These are phyloP conservation scores for Biscogniauxia marginata DNA, from an alignment of 2,329 filamentous ascomycete genomes.

Conservation along the genomic window DNA sequence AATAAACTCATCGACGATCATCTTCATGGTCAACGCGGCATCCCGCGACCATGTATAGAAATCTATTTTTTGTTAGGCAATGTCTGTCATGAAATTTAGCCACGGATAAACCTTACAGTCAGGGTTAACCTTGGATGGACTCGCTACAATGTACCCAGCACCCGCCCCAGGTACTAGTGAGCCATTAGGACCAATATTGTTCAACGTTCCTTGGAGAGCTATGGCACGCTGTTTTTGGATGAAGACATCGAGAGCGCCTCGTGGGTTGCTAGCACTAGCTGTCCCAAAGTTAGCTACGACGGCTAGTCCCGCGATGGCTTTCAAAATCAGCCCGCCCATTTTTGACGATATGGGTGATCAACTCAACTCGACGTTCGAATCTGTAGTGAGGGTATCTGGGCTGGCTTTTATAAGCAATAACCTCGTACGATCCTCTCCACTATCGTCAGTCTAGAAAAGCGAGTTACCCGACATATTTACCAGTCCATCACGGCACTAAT, in stretches of 20 bases:
- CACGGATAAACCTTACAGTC: constrained; percentile 43
- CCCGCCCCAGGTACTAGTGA: constrained; percentile 45
- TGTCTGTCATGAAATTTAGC: neutral
- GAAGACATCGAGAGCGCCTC: constrained; percentile 27
- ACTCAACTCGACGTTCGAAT: neutral
- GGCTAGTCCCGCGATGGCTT: constrained; percentile 11
- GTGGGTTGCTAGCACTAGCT: constrained; percentile 5
- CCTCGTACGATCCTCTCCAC: neutral
- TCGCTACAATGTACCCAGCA: constrained; percentile 53
- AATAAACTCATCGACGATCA: constrained; percentile 50
- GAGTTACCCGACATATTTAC: neutral
- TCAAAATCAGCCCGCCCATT: constrained; percentile 13
- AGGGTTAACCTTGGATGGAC: constrained; percentile 51
- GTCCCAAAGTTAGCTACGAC: constrained; percentile 10
- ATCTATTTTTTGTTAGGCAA: constrained; percentile 36
- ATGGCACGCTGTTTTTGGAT: constrained; percentile 45
- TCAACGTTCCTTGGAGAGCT: constrained; percentile 50
- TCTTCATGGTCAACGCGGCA: constrained; percentile 52
- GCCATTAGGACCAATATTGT: constrained; percentile 55
- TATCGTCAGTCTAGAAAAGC: neutral
- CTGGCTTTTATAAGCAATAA: neutral
- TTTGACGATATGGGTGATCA: constrained; percentile 1
- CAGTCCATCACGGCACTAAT: neutral
- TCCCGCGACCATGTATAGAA: constrained; percentile 60
- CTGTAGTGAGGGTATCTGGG: neutral